Percentiles rank a stretch among this genome's conserved stretches.
Conservation (phyloP, 441 rosid genomes). For the Sinapis alba region DNA sequence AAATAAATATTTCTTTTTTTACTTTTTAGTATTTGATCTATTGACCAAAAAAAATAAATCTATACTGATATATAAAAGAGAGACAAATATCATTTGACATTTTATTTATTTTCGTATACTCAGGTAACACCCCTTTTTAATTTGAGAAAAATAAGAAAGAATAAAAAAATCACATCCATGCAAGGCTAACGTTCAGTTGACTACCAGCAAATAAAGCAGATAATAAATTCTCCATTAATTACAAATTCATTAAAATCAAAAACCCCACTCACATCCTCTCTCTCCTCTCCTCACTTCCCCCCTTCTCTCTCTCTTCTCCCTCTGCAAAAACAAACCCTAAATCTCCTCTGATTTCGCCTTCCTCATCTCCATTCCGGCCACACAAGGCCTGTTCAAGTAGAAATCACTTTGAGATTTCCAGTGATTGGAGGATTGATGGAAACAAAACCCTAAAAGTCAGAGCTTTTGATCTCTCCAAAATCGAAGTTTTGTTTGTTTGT, state of each 20-base stretch:
- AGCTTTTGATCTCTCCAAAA: constrained; percentile 27
- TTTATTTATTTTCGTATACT: neutral
- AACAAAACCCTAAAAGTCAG: constrained; percentile 6
- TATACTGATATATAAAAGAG: neutral
- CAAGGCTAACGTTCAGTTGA: constrained; percentile 83
- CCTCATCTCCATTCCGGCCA: constrained; percentile 19
- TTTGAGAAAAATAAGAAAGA: neutral
- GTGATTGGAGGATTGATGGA: constrained; percentile 1
- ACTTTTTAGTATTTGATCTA: neutral
- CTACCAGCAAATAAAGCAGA: constrained; percentile 44
- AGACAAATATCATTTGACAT: neutral
- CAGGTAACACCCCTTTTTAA: neutral
- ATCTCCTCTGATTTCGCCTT: constrained; percentile 40
- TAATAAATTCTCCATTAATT: constrained; percentile 40
- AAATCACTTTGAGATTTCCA: neutral
- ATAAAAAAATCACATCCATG: constrained; percentile 50
- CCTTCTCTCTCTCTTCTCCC: constrained; percentile 8
- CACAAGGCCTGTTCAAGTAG: constrained; percentile 4
- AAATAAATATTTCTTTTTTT: neutral
- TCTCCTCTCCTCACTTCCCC: constrained; percentile 1
- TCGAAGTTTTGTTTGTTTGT: neutral
- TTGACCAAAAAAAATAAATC: neutral
- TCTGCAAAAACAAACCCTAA: constrained; percentile 47
- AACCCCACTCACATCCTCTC: constrained; percentile 21
- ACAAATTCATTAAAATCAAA: constrained; percentile 23